phyloP scores from a whole-genome alignment of 2,329 filamentous ascomycete genomes.

The Epicoccum sorghinum region DNA sequence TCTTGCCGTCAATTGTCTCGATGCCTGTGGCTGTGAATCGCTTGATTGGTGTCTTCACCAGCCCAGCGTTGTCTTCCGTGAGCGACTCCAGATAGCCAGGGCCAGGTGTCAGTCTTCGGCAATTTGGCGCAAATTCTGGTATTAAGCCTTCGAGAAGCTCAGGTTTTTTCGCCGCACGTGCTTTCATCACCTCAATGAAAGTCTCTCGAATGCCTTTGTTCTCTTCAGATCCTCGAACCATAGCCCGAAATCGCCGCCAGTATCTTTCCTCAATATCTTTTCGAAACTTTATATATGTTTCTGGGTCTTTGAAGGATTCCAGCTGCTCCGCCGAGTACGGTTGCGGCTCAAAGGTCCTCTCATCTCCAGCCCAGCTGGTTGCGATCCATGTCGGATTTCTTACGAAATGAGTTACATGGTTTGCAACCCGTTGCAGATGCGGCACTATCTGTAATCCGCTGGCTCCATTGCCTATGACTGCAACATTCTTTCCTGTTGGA shows the following conservation, averaged over 20 bases:
- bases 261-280: slow-evolving; percentile 60
- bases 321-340: slow-evolving; percentile 58
- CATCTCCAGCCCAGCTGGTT: slow-evolving; percentile 59
- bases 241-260: slow-evolving; percentile 58
- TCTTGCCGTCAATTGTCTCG: slow-evolving; percentile 46
- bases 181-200: slow-evolving; percentile 46
- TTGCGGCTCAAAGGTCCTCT: slow-evolving; percentile 51
- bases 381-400: slow-evolving; percentile 64
- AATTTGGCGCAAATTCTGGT: slow-evolving; percentile 46
- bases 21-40: slow-evolving; percentile 48
- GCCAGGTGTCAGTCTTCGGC: slow-evolving; percentile 44
- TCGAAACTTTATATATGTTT: slow-evolving; percentile 60
- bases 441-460: slow-evolving; percentile 69
- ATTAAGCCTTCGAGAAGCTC: slow-evolving; percentile 52
- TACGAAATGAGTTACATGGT: slow-evolving; percentile 59
- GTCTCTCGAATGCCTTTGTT: slow-evolving; percentile 40
- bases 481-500: slow-evolving; percentile 63
- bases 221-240: slow-evolving; percentile 46
- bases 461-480: slow-evolving; percentile 69
- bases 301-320: slow-evolving; percentile 64
- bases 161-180: slow-evolving; percentile 48
- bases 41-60: slow-evolving; percentile 49
- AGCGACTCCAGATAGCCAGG: slow-evolving; percentile 49
- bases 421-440: slow-evolving; percentile 61
- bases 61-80: slow-evolving; percentile 50